Conservation (phyloP, 2,329 filamentous ascomycete genomes). For the Davidsoniella australis region DNA sequence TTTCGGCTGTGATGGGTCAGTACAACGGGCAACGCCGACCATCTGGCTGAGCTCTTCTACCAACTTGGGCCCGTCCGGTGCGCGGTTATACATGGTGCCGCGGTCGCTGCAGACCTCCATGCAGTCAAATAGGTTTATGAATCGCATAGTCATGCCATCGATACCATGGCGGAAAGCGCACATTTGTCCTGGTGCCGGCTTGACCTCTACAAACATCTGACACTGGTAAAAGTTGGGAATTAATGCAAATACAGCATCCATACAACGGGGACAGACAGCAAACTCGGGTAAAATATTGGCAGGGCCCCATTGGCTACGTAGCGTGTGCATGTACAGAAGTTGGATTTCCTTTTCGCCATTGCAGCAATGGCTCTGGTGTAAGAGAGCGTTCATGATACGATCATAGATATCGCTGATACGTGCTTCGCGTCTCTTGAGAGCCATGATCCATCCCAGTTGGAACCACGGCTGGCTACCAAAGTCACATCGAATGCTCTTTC, state of each 20-base stretch:
- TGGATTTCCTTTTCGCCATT: conserved; percentile 35
- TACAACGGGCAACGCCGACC: conserved; percentile 19
- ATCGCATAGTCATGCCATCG: conserved; percentile 34
- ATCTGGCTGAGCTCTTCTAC: conserved; percentile 46
- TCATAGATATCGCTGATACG: conserved; percentile 52
- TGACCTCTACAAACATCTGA: conserved; percentile 41
- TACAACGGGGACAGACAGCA: conserved; percentile 56
- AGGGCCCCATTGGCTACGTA: conserved; percentile 48
- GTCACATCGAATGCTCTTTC: conserved; percentile 43
- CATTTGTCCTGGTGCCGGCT: conserved; percentile 8
- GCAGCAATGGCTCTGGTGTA: conserved; percentile 31
- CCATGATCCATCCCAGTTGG: conserved; percentile 68
- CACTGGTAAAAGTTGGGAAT: conserved; percentile 27
- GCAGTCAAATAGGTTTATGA: conserved; percentile 46
- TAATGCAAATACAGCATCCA: conserved; percentile 48
- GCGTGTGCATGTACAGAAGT: conserved; percentile 53
- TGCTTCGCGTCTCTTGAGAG: conserved; percentile 47
- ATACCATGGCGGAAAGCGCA: conserved; percentile 40
- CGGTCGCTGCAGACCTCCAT: conserved; percentile 29
- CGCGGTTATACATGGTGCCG: conserved; percentile 16
- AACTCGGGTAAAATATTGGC: conserved; percentile 51
- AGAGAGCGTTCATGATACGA: conserved; percentile 38
- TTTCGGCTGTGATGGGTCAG: conserved; percentile 46
- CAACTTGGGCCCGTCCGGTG: conserved; percentile 43
- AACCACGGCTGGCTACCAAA: conserved; percentile 68